These are phyloP conservation scores for Pestalotiopsis sp. DNA, from an alignment of 2,329 filamentous ascomycete genomes.

Conservation along the genomic window DNA sequence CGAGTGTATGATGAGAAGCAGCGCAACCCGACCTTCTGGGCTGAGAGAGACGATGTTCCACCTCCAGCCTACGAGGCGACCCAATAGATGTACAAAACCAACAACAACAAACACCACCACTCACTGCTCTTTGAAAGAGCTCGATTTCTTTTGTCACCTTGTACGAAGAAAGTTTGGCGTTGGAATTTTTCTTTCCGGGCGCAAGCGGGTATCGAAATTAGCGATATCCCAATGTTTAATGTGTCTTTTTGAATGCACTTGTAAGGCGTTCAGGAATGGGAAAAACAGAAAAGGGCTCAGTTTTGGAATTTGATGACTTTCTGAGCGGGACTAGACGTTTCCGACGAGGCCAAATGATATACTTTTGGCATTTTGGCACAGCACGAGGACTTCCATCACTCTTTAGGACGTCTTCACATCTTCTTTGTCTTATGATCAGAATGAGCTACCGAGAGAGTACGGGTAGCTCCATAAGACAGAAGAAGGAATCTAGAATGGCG, in stretches of 20 bases:
- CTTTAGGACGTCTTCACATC: background rate
- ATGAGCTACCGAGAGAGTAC: background rate
- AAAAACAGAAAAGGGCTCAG: background rate
- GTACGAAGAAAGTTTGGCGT: background rate
- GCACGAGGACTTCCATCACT: constrained; percentile 6
- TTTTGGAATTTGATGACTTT: constrained; percentile 1
- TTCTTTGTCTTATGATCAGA: constrained; percentile 5
- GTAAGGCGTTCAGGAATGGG: constrained; percentile 6
- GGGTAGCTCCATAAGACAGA: background rate
- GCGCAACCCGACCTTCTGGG: constrained; percentile 53
- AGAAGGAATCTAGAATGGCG: constrained; percentile 4
- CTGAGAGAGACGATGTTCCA: constrained; percentile 58
- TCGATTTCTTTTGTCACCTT: constrained; percentile 6
- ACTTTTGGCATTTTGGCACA: constrained; percentile 3
- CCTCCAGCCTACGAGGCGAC: constrained; percentile 64
- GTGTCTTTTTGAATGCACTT: constrained; percentile 5
- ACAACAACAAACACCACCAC: constrained; percentile 1
- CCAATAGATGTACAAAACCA: constrained; percentile 34
- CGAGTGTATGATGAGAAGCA: constrained; percentile 87
- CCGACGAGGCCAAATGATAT: background rate
- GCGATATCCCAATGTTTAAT: constrained; percentile 11
- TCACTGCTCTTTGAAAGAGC: constrained; percentile 5
- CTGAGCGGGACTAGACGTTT: constrained; percentile 1
- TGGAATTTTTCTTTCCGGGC: background rate
- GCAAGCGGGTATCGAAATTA: background rate